These are phyloP conservation scores for Carex cristatella DNA, from an alignment of 176 grass and related monocot genomes.

Conservation along the genomic window DNA sequence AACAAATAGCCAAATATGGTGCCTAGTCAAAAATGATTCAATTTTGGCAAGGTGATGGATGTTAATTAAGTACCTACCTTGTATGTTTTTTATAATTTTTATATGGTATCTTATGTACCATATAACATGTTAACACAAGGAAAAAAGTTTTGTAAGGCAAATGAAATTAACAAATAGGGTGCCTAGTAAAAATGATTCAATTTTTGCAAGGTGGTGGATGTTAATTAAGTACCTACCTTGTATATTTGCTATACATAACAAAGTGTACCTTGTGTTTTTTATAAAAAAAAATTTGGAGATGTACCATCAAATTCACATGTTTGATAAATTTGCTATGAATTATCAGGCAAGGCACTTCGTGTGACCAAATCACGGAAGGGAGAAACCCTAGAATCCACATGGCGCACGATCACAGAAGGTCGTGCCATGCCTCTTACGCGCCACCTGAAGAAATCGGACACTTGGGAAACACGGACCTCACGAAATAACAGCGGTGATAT, in stretches of 20 bases:
- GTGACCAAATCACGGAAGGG: conserved; percentile 52
- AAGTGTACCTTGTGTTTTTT: background rate
- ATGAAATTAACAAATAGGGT: background rate
- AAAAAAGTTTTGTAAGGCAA: background rate
- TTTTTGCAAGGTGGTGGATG: background rate
- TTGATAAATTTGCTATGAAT: background rate
- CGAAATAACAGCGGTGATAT: conserved; percentile 17
- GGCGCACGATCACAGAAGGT: conserved; percentile 94
- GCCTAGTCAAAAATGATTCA: background rate
- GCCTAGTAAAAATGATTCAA: background rate
- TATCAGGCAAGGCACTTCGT: conserved; percentile 54
- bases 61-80: background rate
- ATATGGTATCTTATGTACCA: background rate
- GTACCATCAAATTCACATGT: background rate
- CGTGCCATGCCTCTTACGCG: conserved; percentile 58
- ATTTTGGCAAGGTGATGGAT: no score
- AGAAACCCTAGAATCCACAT: conserved; percentile 88
- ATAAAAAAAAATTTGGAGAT: background rate
- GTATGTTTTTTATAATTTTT: background rate
- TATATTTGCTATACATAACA: background rate
- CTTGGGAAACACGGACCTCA: conserved; percentile 51
- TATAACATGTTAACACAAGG: background rate
- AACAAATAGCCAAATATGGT: background rate
- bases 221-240: background rate
- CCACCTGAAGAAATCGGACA: conserved; percentile 97